Evolutionary conservation across 495 filamentous ascomycete species (phyloP), one percentile per base, ranked within the genome.

Genomic region (Xylaria acuta): DNA sequence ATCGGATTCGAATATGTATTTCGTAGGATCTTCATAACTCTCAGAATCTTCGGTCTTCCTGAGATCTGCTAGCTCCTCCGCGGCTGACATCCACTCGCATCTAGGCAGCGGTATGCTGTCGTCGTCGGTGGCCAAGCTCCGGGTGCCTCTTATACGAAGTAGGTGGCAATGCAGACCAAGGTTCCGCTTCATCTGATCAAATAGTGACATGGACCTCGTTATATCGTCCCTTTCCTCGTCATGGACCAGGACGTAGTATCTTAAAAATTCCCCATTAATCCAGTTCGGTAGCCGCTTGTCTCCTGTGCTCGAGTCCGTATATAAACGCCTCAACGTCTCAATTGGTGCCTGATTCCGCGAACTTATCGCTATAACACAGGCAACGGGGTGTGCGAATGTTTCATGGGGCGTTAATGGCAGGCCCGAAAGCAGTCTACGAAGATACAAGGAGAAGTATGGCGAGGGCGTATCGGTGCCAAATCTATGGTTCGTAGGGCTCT

Each of bases 111-210:
- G 88, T 69, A 93, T 88, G 77, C 92, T 94, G 74, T 98, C 97
- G 81, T 98, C 96, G 82, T 98, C 97, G 0, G 94, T 94, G 47
- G 93, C 90, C 22, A 94, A 90, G 81, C 94, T 96, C 75, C 93
- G 92, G 68, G 90, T 91, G 75, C 92, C 94, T 74, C 95, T 88
- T 30, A 99, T 83, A 49, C 96, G 84, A 5, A 99, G 86, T 3
- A 99, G 86, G 80, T 98, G 96, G 79, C 96, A 99, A 80, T 98
- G 94, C 27, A 99, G 83, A 5, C 96, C 96, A 75, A 98, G 95
- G 80, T 97, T 94, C 34, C 95, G 88, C 81, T 98, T 98, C 96
- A 99, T 99, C 78, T 97, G 92, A 73, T 98, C 95, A 77, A 96
- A 99, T 30, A 98, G 85, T 54, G 87, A 88, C 78, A 92, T 97